phyloP scores from a whole-genome alignment of 2,329 filamentous ascomycete species.

The Claviceps sorghi region DNA sequence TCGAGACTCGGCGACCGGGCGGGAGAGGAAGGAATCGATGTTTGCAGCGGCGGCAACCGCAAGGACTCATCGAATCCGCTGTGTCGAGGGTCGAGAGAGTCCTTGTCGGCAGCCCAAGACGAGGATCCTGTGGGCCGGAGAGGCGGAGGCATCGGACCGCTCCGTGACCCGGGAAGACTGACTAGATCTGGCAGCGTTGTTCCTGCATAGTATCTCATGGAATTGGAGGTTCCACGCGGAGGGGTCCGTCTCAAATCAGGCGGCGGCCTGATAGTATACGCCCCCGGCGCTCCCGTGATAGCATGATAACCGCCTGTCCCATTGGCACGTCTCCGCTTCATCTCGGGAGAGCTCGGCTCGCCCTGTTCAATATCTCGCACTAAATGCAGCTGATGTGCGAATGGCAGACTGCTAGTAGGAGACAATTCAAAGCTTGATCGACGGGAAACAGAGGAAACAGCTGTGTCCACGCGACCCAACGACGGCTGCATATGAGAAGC shows the following conservation, averaged over 20 bases:
- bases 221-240: constrained; percentile 9
- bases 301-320: constrained; percentile 21
- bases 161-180: constrained; percentile 17
- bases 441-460: constrained; percentile 11
- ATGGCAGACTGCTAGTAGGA: constrained; percentile 11
- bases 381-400: constrained; percentile 10
- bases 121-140: constrained; percentile 27
- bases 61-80: constrained; percentile 40
- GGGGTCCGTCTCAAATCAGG: constrained; percentile 9
- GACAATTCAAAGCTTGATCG: constrained; percentile 16
- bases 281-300: constrained; percentile 7
- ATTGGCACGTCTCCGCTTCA: constrained; percentile 49
- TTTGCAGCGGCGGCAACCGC: constrained; percentile 39
- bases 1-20: constrained; percentile 14
- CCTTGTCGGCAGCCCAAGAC: constrained; percentile 16
- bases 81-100: constrained; percentile 23
- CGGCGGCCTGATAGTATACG: constrained; percentile 6
- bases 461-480: constrained; percentile 11
- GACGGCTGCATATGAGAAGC: constrained; percentile 10
- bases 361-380: constrained; percentile 22
- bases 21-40: constrained; percentile 19
- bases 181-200: constrained; percentile 17
- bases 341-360: constrained; percentile 31
- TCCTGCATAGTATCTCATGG: constrained; percentile 11
- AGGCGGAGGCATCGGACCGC: constrained; percentile 38